Conservation (phyloP, 1,139 yeast species). For the Casaregolazyma lundiana region DNA sequence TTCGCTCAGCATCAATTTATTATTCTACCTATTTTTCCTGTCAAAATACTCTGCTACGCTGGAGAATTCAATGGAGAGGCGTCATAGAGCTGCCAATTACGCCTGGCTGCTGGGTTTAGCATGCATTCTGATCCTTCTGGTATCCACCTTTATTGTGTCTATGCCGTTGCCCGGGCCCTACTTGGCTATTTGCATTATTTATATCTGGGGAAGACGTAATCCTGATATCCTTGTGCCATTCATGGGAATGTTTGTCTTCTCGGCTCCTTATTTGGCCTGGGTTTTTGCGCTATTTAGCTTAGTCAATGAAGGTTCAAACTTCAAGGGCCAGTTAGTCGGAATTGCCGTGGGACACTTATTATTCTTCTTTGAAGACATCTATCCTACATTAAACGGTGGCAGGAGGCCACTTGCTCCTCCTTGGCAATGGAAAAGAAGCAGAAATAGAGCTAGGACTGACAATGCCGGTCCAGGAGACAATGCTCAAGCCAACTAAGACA, state of each 20-base stretch:
- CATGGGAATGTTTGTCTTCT: slow-evolving; percentile 38
- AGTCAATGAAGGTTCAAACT: slow-evolving; percentile 20
- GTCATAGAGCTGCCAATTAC: slow-evolving; percentile 35
- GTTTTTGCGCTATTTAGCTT: slow-evolving; percentile 29
- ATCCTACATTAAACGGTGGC: slow-evolving; percentile 37
- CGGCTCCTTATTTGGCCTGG: slow-evolving; percentile 44
- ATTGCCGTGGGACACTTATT: slow-evolving; percentile 42
- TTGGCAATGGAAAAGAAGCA: slow-evolving; percentile 29
- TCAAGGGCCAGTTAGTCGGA: slow-evolving; percentile 35
- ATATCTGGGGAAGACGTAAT: slow-evolving; percentile 45
- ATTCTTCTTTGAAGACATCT: slow-evolving; percentile 41
- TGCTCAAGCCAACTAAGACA: neutral
- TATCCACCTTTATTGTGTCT: slow-evolving; percentile 30
- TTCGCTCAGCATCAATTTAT: slow-evolving; percentile 35
- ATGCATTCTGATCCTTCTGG: slow-evolving; percentile 28
- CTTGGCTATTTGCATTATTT: slow-evolving; percentile 38
- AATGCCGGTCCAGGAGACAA: too few species aligned
- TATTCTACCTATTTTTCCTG: slow-evolving; percentile 37
- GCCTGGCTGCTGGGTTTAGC: slow-evolving; percentile 37
- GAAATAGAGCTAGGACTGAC: neutral
- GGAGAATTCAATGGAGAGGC: slow-evolving; percentile 35
- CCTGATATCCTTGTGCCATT: slow-evolving; percentile 38
- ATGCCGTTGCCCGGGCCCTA: slow-evolving; percentile 37
- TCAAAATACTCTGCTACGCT: slow-evolving; percentile 39
- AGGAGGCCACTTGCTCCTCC: slow-evolving; percentile 33